Percentiles rank a stretch among this genome's conserved stretches.
phyloP scores from a whole-genome alignment of 2,329 filamentous ascomycete genomes.

The Penicillium corylophilum region DNA sequence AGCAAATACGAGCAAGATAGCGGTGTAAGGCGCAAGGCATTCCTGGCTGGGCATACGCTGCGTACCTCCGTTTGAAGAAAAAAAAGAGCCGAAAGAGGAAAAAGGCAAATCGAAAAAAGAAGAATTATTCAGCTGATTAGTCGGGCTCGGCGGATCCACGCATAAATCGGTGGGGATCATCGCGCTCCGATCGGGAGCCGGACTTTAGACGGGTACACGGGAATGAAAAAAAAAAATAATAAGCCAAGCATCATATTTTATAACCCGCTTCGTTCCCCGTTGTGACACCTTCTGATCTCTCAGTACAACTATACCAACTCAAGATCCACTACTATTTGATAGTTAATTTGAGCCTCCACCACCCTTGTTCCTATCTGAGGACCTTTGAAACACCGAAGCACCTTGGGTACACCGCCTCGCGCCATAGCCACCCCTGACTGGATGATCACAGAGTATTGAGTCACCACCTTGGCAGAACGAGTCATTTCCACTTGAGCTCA shows the following conservation, averaged over 20 bases:
- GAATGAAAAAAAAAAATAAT: slow-evolving; percentile 10
- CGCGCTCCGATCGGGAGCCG: slow-evolving; percentile 17
- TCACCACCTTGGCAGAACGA: slow-evolving; percentile 32
- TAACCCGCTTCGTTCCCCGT: neutral
- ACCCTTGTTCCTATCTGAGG: neutral
- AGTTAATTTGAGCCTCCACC: neutral
- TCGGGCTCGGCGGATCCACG: slow-evolving; percentile 17
- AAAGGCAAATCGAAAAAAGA: neutral
- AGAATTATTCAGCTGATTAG: slow-evolving; percentile 9
- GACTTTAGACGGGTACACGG: slow-evolving; percentile 18
- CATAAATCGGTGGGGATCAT: slow-evolving; percentile 14
- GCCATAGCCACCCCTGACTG: slow-evolving; percentile 24
- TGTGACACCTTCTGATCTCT: neutral
- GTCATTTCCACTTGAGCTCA: slow-evolving; percentile 29
- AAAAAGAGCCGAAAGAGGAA: neutral
- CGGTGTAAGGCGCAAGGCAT: neutral
- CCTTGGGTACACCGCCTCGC: slow-evolving; percentile 27
- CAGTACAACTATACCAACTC: neutral
- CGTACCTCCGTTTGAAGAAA: neutral
- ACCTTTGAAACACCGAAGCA: slow-evolving; percentile 2
- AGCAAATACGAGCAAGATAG: neutral
- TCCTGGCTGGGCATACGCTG: neutral
- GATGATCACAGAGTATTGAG: slow-evolving; percentile 27
- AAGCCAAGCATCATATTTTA: slow-evolving; percentile 4
- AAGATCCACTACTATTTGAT: neutral